Percentiles rank a stretch among this genome's conserved stretches.
These are phyloP conservation scores for Arxiozyma slooffiae DNA, from an alignment of 1,139 yeast genomes.

Conservation along the genomic window DNA sequence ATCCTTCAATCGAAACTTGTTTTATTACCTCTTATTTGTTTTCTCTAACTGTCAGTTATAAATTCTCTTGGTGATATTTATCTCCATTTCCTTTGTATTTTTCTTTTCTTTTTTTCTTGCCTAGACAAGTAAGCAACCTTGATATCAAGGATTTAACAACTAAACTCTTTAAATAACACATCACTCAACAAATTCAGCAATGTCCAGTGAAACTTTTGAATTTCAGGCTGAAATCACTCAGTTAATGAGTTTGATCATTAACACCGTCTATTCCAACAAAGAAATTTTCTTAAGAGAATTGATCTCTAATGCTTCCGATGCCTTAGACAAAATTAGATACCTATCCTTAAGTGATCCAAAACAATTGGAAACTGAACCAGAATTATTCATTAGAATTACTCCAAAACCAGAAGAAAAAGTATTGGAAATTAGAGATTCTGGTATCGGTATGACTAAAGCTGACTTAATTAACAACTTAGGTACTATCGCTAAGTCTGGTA, in stretches of 20 bases:
- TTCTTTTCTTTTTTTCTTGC: background rate
- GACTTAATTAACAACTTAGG: constrained; percentile 98
- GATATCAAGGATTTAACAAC: background rate
- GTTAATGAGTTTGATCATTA: constrained; percentile 99
- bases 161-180: too few species aligned
- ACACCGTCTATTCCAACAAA: constrained; percentile 98
- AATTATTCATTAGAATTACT: constrained; percentile 91
- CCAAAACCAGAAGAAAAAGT: constrained; percentile 93
- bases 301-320: constrained; percentile 97
- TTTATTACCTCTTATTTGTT: background rate
- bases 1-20: too few species aligned
- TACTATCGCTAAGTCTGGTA: constrained; percentile 99
- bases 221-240: constrained; percentile 99
- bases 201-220: constrained; percentile 81
- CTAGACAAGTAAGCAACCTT: background rate
- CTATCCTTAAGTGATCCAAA: constrained; percentile 90
- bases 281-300: constrained; percentile 98
- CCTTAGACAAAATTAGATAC: constrained; percentile 93
- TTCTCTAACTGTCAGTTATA: too few species aligned
- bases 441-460: constrained; percentile 99
- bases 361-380: constrained; percentile 90
- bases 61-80: too few species aligned
- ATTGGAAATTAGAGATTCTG: constrained; percentile 96
- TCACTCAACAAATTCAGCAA: constrained; percentile 19
- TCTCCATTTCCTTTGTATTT: background rate